Evolutionary conservation across 768 basidiomycete species (phyloP), one percentile per base, ranked within the genome.

Genomic region (Agaricus subrufescens): DNA sequence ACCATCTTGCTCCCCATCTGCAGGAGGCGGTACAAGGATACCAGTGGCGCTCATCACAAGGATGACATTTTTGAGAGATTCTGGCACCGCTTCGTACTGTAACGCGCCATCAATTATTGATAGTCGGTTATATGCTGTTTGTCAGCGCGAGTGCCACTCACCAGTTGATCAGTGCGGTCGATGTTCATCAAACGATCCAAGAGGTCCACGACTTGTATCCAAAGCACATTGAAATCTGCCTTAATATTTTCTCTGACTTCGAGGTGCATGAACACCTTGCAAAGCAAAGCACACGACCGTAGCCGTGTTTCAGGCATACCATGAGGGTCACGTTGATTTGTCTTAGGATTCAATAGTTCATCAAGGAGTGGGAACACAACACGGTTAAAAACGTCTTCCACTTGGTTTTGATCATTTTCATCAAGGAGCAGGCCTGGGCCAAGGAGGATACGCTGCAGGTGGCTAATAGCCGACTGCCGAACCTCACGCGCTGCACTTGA

Each of bases 211-310:
- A 98, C 87, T 62, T 87, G 84, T 60, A 94, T 86, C 90, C 96
- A 98, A 43, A 95, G 67, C 29, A 89, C 75, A 37, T 83, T 75
- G 48, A 91, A 82, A 67, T 91, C 85, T 14, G 79, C 74, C 43
- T 79, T 74, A 10, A 71, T 73, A 59, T 80, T 76, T 53, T 92
- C 86, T 11, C 87, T 81, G 42, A 93, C 77, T 60, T 94, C 88
- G 57, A 94, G 89, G 63, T 96, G 93, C 81, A 98, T 89, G 73
- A 99, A 98, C 10, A 86, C 84, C 73, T 97, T 97, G 80, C 94
- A 97, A 34, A 97, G 75, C 54, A 98, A 72, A n/a, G 89, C 91
- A 29, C 87, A 89, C 3, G 90, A 94, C 29, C 91, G 81, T 34
- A 98, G 68, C 3, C 96, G 82, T 7, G 92, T 95, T 72, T 98